Base-by-base conservation (phyloP, 2,329 filamentous ascomycete species). In the Stylonectria norvegica region DNA sequence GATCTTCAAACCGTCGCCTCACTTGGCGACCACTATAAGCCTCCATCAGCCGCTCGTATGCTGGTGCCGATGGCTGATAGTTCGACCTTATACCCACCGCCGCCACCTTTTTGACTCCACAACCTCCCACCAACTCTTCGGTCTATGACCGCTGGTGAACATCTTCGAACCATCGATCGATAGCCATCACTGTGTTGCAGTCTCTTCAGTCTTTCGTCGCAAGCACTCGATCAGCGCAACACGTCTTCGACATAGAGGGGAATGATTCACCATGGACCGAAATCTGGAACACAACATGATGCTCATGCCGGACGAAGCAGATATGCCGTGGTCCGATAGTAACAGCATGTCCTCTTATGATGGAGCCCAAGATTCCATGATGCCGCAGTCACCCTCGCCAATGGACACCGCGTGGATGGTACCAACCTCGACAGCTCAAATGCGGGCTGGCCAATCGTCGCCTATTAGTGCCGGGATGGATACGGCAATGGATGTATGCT, bases 381-480 rank as follows among this genome's bases (percentile, higher is more conserved):
- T 55, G 20, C 47, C 59, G 41, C 60, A 52, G 25, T 61, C 64
- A 5, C 57, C 64, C 14, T 65, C 64, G 14, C 55, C 60, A 16
- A 59, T 55, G 34, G 61, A 61, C 15, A 39, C 56, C 19, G 31
- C 52, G 10, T 64, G 63, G 63, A 53, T 55, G 35, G 43, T 50
- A 10, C 36, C 48, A 17, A 43, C 49, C 14, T 49, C 49, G 35
- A 45, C 47, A 22, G 43, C 47, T 29, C 63, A 66, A 40, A 54
- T 65, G 34, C 67, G 67, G 23, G 65, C 66, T 10, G 70, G 72
- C 30, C 75, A 76, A 50, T 58, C 78, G 40, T 79, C 76, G 25
- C 75, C 75, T 28, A 65, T 73, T 50, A 78, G 75, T 59, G 70
- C 70, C 42, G 69, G 66, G 45, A 65, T 74, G 56, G 71, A 76